A percentile compares a stretch with the other conserved stretches of the same genome.
Conservation (phyloP, 306 rosid genomes). For the Castanea mollissima region DNA sequence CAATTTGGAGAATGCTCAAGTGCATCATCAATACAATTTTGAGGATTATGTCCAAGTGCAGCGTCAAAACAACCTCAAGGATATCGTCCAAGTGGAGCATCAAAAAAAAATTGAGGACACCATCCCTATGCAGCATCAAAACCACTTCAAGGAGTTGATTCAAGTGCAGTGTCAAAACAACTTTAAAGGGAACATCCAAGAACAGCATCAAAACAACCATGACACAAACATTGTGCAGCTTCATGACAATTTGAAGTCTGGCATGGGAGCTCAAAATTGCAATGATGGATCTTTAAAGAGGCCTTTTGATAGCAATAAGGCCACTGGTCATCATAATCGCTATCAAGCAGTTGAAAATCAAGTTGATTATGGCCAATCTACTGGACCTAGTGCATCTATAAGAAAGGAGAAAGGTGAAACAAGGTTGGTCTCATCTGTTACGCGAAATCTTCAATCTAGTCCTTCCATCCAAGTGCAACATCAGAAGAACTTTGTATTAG, state of each 20-base stretch:
- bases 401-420: not conserved
- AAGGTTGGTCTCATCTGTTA: not conserved
- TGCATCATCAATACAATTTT: not conserved
- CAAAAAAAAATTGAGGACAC: not conserved
- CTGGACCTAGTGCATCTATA: conserved; percentile 11
- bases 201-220: conserved; percentile 1
- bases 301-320: not conserved
- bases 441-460: conserved; percentile 4
- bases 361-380: not conserved
- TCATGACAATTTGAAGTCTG: conserved; percentile 6
- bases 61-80: conserved; percentile 5
- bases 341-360: not conserved
- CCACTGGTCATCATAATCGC: not conserved
- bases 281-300: conserved; percentile 7
- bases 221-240: not conserved
- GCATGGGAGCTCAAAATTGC: not conserved
- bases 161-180: not conserved
- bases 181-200: not conserved
- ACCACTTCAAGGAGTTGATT: not conserved
- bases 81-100: not conserved
- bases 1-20: not conserved
- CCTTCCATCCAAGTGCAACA: conserved; percentile 1
- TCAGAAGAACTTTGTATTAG: not conserved
- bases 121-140: conserved; percentile 1
- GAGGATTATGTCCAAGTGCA: not conserved